These are phyloP conservation scores for Phragmites australis DNA, from an alignment of 176 grass and related monocot species.

Conservation along the genomic window DNA sequence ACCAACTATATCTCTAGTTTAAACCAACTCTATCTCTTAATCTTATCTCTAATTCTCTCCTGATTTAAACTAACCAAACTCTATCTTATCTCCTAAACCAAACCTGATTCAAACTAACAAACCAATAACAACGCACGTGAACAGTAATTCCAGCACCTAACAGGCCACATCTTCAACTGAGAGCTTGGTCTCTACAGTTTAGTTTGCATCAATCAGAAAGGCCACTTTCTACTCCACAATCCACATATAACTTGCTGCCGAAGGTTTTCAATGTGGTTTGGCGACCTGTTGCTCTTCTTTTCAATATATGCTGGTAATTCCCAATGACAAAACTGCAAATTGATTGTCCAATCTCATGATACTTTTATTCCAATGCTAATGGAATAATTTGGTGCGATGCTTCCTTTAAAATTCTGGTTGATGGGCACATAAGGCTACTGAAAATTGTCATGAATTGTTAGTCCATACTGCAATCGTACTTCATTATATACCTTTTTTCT, in stretches of 20 bases:
- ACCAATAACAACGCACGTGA: too few relatives aligned
- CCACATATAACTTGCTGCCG: neutral
- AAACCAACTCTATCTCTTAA: too few relatives aligned
- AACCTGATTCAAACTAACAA: too few relatives aligned
- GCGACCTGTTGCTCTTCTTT: neutral
- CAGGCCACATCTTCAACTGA: neutral
- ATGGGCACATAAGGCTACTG: neutral
- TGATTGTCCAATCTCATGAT: slow-evolving; percentile 12
- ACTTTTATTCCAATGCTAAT: slow-evolving; percentile 3
- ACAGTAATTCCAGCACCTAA: too few relatives aligned
- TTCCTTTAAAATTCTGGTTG: neutral
- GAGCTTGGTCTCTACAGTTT: slow-evolving; percentile 15
- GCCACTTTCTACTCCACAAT: neutral
- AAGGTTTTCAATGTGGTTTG: neutral
- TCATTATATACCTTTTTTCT: slow-evolving; percentile 6
- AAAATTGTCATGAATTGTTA: neutral
- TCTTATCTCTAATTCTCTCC: too few relatives aligned
- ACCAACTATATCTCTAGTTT: too few relatives aligned
- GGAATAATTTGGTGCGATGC: neutral
- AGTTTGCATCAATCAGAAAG: slow-evolving; percentile 23
- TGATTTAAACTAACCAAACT: too few relatives aligned
- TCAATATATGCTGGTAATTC: neutral
- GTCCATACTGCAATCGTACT: neutral
- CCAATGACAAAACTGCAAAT: slow-evolving; percentile 9
- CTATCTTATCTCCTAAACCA: too few relatives aligned